Base-by-base conservation (phyloP, 768 basidiomycete genomes). In the Trichaptum fuscoviolaceum region DNA sequence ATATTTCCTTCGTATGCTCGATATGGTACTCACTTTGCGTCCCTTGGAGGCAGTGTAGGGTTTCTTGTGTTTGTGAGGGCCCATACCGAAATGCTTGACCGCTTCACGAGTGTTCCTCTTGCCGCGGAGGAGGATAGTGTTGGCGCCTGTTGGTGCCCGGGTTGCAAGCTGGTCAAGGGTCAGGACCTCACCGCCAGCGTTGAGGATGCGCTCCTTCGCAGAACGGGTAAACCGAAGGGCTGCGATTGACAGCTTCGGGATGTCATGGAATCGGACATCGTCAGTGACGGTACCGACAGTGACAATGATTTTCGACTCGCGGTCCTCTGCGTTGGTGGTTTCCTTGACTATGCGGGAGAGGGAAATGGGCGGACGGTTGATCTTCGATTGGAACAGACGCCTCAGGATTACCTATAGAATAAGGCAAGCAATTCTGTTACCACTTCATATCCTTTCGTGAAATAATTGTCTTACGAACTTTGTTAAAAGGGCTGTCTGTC, bases 61-160 rank as follows among this genome's bases (percentile, higher is more conserved):
- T 83, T 96, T 97, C 86, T 96, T 98, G 90, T 97, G 84, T 82
- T 98, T 94, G 89, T 96, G 93, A 66, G 95, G 95, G 70, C 91
- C 93, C 92, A 93, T 93, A 80, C 96, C 96, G 78, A 98, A 98
- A 87, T 99, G 96, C 80, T 93, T 95, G 83, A 92, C 88, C 63
- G 95, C 92, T 80, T 99, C 97, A 70, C 97, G 88, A 67, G 92
- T 84, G 79, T 89, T 97, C 87, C 89, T 90, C 81, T 92, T 90
- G 71, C 96, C 97, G 69, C 96, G 85, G 72, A 99, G 82, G 73
- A 99, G 81, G 69, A 99, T 85, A 66, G 97, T 99, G 87, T 96
- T 96, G 68, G 92, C 83, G 68, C 97, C 97, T 57, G 93, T 96
- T 25, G 97, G 97, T 66, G 95, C 88, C 70, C 97, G 88, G 72